Evolutionary conservation across 179 eudicot genomes (phyloP), one percentile per base, ranked within the genome.

Genomic region (Spergularia azorica): DNA sequence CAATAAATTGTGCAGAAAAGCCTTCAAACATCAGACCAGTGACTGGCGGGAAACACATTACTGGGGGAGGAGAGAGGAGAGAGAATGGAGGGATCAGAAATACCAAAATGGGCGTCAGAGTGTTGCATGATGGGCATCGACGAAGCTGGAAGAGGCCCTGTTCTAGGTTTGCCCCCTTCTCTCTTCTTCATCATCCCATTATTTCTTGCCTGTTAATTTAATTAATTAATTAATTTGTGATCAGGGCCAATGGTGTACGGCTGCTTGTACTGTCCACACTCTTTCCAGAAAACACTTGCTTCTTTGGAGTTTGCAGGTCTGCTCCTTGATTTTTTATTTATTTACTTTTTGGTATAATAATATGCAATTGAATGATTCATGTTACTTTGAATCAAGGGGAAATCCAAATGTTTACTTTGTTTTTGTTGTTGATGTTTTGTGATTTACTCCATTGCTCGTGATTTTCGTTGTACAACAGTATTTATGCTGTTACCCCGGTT

Each of bases 111-210:
- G 98, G 97, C 93, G 63, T 80, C 84, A 17, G 83, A 87, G 79
- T 93, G 97, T 58, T 95, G 97, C 84, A 89, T 95, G 8, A 90
- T 95, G 97, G 98, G 98, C 60, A 95, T 95, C 77, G 98, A 95
- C 73, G 98, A 95, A 88, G 98, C 98, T 81, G 98, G 98, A 48
- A 89, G 98, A 63, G 98, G 98, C 78, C 98, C 98, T 71, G 98
- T 93, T 79, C 85, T 95, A 87, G 98, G 98, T 95, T 81, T 69
- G 32, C 18, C 63, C 32, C 36, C 9, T 0, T 50, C 61, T 58
- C 11, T 52, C 17, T 56, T 26, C 6, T 26, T 18, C 20, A 14
- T n/a, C 11, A 11, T 13, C 17, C 58, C 11, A 3, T 65, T 62
- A 48, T 46, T 50, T 15, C 67, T 76, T 41, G 0, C 6, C 6